phyloP scores from a whole-genome alignment of 371 early-diverging fungal species.

The Apophysomyces sp. region DNA sequence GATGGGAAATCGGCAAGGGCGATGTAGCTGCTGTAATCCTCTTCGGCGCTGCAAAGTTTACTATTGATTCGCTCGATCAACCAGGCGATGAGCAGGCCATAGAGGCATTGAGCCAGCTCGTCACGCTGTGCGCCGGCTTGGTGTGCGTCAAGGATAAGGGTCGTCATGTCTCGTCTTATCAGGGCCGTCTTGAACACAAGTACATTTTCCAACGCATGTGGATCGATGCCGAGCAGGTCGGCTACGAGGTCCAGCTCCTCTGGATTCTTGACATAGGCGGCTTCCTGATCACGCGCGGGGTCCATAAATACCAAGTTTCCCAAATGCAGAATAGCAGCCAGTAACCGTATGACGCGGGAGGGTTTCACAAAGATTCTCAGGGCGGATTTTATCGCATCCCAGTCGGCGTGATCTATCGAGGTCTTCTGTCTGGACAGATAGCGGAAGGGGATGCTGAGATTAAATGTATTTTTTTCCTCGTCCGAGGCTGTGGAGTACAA shows the following conservation, averaged over 20 bases:
- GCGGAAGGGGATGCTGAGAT: neutral
- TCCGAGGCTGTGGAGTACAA: neutral
- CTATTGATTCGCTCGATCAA: constrained; percentile 86
- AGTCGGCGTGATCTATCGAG: constrained; percentile 51
- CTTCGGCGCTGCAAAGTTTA: constrained; percentile 66
- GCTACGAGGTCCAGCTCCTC: constrained; percentile 83
- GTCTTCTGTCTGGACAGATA: constrained; percentile 18
- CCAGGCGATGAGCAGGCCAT: constrained; percentile 85
- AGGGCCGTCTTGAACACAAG: constrained; percentile 85
- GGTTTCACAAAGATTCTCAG: constrained; percentile 81
- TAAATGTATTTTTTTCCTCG: neutral
- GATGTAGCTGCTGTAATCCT: constrained; percentile 67
- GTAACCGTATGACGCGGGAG: constrained; percentile 81
- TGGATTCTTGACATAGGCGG: constrained; percentile 71
- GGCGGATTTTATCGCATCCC: constrained; percentile 67
- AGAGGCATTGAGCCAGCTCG: constrained; percentile 73
- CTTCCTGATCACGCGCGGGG: constrained; percentile 57
- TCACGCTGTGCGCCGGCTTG: constrained; percentile 81
- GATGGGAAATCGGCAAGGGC: constrained; percentile 74
- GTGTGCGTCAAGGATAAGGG: constrained; percentile 79
- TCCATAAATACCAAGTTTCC: constrained; percentile 87
- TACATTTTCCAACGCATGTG: constrained; percentile 77
- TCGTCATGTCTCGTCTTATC: constrained; percentile 81
- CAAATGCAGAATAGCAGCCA: constrained; percentile 88
- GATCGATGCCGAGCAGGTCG: constrained; percentile 82